Conservation (phyloP, 441 rosid genomes). For the Populus hybrid region DNA sequence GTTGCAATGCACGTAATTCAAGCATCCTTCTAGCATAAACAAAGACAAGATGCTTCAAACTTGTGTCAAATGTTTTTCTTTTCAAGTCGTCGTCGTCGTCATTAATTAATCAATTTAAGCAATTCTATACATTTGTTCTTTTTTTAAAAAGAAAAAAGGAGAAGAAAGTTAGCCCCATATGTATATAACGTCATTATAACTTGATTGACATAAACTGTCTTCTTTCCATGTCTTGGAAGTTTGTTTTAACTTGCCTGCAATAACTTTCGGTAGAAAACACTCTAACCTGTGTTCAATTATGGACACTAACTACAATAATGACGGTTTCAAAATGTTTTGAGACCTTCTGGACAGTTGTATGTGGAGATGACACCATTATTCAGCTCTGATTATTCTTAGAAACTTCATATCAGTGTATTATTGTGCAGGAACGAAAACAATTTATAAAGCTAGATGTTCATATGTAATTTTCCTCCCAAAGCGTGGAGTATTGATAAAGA, state of each 20-base stretch:
- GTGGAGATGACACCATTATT: not conserved
- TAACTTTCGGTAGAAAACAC: not conserved
- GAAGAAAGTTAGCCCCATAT: too few relatives aligned
- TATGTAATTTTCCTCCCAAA: not conserved
- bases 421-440: not conserved
- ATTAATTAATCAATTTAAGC: not conserved
- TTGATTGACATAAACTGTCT: slow-evolving; percentile 8
- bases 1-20: slow-evolving; percentile 39
- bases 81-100: not conserved
- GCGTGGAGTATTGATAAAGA: not conserved
- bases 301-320: not conserved
- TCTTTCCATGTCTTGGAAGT: not conserved
- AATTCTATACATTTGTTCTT: too few relatives aligned
- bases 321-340: not conserved
- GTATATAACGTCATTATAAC: not conserved
- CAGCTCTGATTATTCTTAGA: not conserved
- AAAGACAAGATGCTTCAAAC: slow-evolving; percentile 1
- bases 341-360: not conserved
- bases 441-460: not conserved
- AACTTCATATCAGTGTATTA: too few relatives aligned
- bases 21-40: slow-evolving; percentile 24
- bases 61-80: slow-evolving; percentile 4
- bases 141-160: too few relatives aligned
- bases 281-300: not conserved
- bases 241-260: slow-evolving; percentile 6